Percentiles rank a stretch among this genome's conserved stretches.
Conservation (phyloP, 805 yeast genomes). For the Komagataella kurtzmanii region DNA sequence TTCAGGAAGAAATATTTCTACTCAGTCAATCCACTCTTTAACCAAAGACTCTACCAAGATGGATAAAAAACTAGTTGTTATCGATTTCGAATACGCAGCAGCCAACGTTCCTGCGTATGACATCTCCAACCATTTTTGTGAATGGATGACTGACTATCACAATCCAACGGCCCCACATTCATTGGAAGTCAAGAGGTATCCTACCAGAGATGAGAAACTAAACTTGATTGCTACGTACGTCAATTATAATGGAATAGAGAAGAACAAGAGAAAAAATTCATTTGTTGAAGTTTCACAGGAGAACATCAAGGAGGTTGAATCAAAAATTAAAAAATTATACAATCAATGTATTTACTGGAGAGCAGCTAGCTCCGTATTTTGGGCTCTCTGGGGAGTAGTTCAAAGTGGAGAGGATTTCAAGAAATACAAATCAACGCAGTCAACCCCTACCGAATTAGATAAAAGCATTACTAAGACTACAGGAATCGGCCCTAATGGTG, state of each 20-base stretch:
- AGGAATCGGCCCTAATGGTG: constrained; percentile 44
- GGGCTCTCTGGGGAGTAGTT: constrained; percentile 90
- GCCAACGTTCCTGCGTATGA: constrained; percentile 84
- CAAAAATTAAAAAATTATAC: constrained; percentile 34
- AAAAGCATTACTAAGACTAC: constrained; percentile 5
- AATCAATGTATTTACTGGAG: constrained; percentile 70
- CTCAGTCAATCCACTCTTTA: background rate
- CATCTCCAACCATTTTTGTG: constrained; percentile 85
- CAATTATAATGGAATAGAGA: constrained; percentile 30
- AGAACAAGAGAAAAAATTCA: constrained; percentile 11
- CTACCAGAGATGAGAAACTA: constrained; percentile 52
- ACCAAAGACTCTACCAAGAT: constrained; percentile 7
- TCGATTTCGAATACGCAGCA: constrained; percentile 94
- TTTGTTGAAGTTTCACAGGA: background rate
- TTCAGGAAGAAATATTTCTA: background rate
- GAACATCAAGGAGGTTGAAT: constrained; percentile 22
- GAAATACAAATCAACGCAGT: background rate
- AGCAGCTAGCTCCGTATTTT: constrained; percentile 60
- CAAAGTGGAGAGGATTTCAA: constrained; percentile 12
- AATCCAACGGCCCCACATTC: constrained; percentile 39
- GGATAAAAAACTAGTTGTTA: constrained; percentile 74
- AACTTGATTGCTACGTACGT: constrained; percentile 71
- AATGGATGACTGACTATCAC: constrained; percentile 95
- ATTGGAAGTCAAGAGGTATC: constrained; percentile 46
- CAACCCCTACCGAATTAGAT: background rate